A percentile compares a stretch with the other conserved stretches of the same genome.
Conservation (phyloP, 2,329 filamentous ascomycete species). For the Diplodia sapinea region DNA sequence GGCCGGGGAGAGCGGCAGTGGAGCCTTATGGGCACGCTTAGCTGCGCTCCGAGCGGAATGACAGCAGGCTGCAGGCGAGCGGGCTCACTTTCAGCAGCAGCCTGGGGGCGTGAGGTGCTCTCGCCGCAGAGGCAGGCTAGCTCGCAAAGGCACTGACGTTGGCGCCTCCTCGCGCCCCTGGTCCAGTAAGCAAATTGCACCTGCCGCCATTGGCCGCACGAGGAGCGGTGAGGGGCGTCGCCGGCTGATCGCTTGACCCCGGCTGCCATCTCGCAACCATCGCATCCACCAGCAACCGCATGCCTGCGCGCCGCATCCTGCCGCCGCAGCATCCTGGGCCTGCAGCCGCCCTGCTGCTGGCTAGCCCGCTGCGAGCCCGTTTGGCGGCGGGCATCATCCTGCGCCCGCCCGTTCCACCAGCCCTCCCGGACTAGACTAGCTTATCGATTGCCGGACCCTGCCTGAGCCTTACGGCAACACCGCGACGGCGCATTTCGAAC, state of each 20-base stretch:
- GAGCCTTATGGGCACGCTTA: slow-evolving; percentile 3
- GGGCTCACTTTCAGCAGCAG: slow-evolving; percentile 4
- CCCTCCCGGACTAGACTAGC: not conserved
- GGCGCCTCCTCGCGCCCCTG: slow-evolving; percentile 13
- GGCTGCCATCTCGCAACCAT: not conserved
- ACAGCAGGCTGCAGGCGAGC: slow-evolving; percentile 3
- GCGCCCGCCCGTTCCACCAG: not conserved
- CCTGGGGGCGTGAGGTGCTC: slow-evolving; percentile 3
- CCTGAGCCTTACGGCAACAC: not conserved
- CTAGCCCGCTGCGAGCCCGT: not conserved
- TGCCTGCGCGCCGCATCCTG: too few species aligned
- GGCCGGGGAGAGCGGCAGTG: slow-evolving; percentile 20
- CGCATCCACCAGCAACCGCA: not conserved
- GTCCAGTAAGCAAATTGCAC: slow-evolving; percentile 18
- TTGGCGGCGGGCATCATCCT: not conserved
- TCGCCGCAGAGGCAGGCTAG: slow-evolving; percentile 11
- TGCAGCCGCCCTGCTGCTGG: not conserved
- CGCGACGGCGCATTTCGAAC: not conserved
- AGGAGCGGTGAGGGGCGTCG: slow-evolving; percentile 20
- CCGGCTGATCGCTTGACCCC: slow-evolving; percentile 25
- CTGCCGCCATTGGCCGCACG: slow-evolving; percentile 2
- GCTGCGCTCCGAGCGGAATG: not conserved
- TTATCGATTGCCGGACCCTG: not conserved
- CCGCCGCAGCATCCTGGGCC: too few species aligned
- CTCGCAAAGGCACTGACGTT: slow-evolving; percentile 28